Percentiles rank a stretch among this genome's conserved stretches.
phyloP scores from a whole-genome alignment of 2,329 filamentous ascomycete genomes.

The Cladobotryum protrusum region DNA sequence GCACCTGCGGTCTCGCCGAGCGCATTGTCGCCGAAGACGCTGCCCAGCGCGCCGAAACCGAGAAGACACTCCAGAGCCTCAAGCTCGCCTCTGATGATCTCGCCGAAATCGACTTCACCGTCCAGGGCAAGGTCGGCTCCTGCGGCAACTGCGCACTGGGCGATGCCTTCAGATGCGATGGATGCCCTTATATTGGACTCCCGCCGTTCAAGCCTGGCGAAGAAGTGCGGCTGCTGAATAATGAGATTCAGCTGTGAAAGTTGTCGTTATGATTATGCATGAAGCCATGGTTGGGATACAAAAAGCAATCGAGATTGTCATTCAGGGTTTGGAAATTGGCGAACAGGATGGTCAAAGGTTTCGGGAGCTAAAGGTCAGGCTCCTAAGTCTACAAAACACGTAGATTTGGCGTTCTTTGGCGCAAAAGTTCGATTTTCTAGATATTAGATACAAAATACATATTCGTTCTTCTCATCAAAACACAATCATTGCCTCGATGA shows the following conservation, averaged over 20 bases:
- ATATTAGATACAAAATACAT: slow-evolving; percentile 4
- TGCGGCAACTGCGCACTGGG: slow-evolving; percentile 93
- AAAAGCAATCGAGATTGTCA: slow-evolving; percentile 1
- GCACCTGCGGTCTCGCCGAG: slow-evolving; percentile 86
- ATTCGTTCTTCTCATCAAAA: not conserved
- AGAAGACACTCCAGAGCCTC: slow-evolving; percentile 58
- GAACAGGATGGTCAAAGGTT: not conserved
- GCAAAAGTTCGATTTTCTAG: not conserved
- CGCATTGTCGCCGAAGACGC: slow-evolving; percentile 80
- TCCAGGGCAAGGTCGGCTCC: slow-evolving; percentile 92
- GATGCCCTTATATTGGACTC: slow-evolving; percentile 77
- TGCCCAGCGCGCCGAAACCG: slow-evolving; percentile 60
- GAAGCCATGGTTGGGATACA: slow-evolving; percentile 5
- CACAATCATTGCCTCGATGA: too few species aligned
- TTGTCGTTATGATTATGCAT: not conserved
- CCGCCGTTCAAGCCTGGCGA: slow-evolving; percentile 96
- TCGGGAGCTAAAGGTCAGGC: not conserved
- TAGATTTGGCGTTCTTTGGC: slow-evolving; percentile 8
- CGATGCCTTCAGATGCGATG: slow-evolving; percentile 75
- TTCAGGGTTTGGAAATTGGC: slow-evolving; percentile 8
- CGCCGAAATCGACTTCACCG: slow-evolving; percentile 85
- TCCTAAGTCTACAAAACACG: not conserved
- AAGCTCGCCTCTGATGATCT: slow-evolving; percentile 74
- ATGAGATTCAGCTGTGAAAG: slow-evolving; percentile 71
- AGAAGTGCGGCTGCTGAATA: slow-evolving; percentile 82